Conservation (phyloP, 2,329 filamentous ascomycete species). For the Aspergillus caelatus region DNA sequence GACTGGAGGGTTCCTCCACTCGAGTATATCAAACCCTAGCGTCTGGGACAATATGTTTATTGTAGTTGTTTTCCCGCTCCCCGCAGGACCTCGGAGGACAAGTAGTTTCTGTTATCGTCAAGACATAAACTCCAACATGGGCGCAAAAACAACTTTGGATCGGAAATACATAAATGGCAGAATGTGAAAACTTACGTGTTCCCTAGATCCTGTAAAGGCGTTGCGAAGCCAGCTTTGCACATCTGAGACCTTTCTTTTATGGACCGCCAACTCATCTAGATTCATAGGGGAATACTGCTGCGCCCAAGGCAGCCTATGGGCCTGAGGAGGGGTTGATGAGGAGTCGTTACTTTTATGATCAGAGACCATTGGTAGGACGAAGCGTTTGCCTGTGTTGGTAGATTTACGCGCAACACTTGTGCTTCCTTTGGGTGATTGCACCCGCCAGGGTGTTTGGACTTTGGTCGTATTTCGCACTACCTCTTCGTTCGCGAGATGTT, state of each 20-base stretch:
- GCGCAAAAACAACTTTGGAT: background rate
- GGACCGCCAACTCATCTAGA: slow-evolving; percentile 84
- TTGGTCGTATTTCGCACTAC: slow-evolving; percentile 1
- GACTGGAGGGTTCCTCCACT: slow-evolving; percentile 85
- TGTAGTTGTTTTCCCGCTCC: slow-evolving; percentile 90
- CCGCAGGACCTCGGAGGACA: slow-evolving; percentile 86
- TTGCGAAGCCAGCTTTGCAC: slow-evolving; percentile 81
- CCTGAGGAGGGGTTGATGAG: slow-evolving; percentile 15
- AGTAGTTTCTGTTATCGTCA: slow-evolving; percentile 66
- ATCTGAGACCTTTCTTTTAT: slow-evolving; percentile 90
- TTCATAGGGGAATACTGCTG: slow-evolving; percentile 77
- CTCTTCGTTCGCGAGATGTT: slow-evolving; percentile 32
- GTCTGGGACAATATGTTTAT: slow-evolving; percentile 74
- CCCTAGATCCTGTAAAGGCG: slow-evolving; percentile 63
- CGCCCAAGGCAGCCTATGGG: slow-evolving; percentile 76
- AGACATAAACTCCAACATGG: background rate
- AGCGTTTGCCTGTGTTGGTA: slow-evolving; percentile 28
- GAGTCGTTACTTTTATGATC: background rate
- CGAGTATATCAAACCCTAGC: slow-evolving; percentile 75
- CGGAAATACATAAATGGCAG: slow-evolving; percentile 4
- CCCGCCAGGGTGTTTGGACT: background rate
- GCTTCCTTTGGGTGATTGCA: slow-evolving; percentile 13
- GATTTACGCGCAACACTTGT: slow-evolving; percentile 6
- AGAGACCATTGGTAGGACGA: slow-evolving; percentile 25
- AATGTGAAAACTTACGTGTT: slow-evolving; percentile 34